These are phyloP conservation scores for Fusarium lateritium DNA, from an alignment of 2,329 filamentous ascomycete species.

Conservation along the genomic window DNA sequence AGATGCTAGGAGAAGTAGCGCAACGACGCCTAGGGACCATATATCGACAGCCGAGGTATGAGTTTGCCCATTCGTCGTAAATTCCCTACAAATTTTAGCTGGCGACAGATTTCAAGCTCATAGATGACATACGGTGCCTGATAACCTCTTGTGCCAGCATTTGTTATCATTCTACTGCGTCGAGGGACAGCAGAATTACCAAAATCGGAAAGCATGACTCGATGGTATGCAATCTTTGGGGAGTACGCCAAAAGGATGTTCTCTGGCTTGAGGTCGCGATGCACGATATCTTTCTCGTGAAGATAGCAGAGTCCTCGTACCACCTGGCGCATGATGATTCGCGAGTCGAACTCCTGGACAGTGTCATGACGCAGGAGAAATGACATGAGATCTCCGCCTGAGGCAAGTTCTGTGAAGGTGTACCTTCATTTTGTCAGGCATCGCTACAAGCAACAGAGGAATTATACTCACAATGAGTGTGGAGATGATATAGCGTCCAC, in stretches of 20 bases:
- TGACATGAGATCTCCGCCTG: conserved; percentile 68
- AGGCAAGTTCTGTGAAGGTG: conserved; percentile 70
- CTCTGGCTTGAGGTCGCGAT: conserved; percentile 69
- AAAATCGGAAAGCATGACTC: conserved; percentile 68
- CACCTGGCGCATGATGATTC: conserved; percentile 64
- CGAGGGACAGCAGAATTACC: conserved; percentile 62
- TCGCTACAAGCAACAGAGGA: not conserved
- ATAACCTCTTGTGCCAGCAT: conserved; percentile 63
- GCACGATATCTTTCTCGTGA: conserved; percentile 64
- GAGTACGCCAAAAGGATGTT: conserved; percentile 66
- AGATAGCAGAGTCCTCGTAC: conserved; percentile 63
- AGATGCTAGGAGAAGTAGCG: conserved; percentile 55
- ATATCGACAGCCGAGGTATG: conserved; percentile 63
- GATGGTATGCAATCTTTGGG: conserved; percentile 58
- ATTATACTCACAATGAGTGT: conserved; percentile 60
- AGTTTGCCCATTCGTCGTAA: conserved; percentile 39
- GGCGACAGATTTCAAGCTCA: not conserved
- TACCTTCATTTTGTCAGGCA: conserved; percentile 56
- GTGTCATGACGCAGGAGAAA: conserved; percentile 57
- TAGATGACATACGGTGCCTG: conserved; percentile 62
- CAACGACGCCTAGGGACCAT: conserved; percentile 67
- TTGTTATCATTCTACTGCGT: conserved; percentile 60
- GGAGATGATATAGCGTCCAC: conserved; percentile 65
- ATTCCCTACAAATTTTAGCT: conserved; percentile 57
- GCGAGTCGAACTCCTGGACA: conserved; percentile 59